These are phyloP conservation scores for Penicillium sp. DNA, from an alignment of 2,329 filamentous ascomycete species.

Conservation along the genomic window DNA sequence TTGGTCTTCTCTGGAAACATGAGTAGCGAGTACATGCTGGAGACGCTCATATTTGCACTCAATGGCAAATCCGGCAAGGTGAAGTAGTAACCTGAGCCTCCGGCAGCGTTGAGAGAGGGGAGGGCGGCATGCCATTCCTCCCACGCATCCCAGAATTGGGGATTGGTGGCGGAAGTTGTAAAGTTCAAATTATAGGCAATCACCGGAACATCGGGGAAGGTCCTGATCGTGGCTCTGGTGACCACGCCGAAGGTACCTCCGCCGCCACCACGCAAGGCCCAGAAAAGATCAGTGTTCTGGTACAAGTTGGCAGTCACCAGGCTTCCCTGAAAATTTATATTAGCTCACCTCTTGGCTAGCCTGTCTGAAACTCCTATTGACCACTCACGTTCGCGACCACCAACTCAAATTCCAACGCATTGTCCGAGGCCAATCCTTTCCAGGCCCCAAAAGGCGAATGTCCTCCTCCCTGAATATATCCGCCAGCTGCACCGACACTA, in stretches of 20 bases:
- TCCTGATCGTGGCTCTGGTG: conserved; percentile 44
- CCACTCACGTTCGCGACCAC: conserved; percentile 32
- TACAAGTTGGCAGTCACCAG: conserved; percentile 16
- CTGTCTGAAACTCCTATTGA: neutral
- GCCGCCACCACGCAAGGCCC: conserved; percentile 55
- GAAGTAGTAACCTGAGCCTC: conserved; percentile 40
- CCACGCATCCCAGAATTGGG: conserved; percentile 24
- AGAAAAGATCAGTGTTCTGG: conserved; percentile 45
- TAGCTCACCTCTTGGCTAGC: neutral
- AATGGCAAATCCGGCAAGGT: conserved; percentile 32
- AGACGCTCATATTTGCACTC: conserved; percentile 29
- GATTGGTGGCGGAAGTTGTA: conserved; percentile 12
- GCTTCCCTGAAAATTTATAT: conserved; percentile 4
- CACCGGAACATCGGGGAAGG: conserved; percentile 40
- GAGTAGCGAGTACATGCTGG: conserved; percentile 14
- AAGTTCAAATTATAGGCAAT: conserved; percentile 27
- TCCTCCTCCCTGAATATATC: conserved; percentile 34
- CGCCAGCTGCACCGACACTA: conserved; percentile 16
- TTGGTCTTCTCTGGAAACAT: conserved; percentile 29
- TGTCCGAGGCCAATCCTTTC: conserved; percentile 38
- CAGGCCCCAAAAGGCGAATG: conserved; percentile 31
- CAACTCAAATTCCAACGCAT: conserved; percentile 30
- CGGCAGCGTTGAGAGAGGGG: conserved; percentile 48
- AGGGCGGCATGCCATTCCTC: conserved; percentile 39
- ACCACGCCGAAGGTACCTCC: conserved; percentile 52